Evolutionary conservation across 257 asterid species (phyloP), one percentile per base, ranked within the genome.

Genomic region (Verbena officinalis): DNA sequence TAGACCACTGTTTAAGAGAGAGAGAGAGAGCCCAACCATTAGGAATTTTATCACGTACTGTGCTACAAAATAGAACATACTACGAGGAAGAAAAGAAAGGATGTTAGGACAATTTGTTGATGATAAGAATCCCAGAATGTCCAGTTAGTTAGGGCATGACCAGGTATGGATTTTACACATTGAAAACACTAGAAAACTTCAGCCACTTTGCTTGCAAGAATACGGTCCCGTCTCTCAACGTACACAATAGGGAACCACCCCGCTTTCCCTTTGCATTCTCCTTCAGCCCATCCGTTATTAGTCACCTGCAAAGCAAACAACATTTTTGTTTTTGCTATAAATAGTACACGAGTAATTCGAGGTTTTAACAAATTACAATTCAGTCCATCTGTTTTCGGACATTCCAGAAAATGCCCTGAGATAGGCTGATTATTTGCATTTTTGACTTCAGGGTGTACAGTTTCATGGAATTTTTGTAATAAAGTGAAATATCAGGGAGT

Each of bases 271-370:
- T 74, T 82, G 92, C 95, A 86, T 77, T 86, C 95, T 9, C 95
- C 90, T 76, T 86, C 89, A 0, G 91, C 93, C 89, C 96, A 89
- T 1, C 96, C 96, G 61, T 84, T 80, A 79, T 79, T 79, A 1
- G 63, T 72, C 55, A 89, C 86, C 96, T 89, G 79, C 43, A 24
- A 70, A 54, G 30, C 16, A 33, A 52, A 49, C 27, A 13, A 1
- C n/a, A 45, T 36, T 65, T 6, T 27, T 15, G 22, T 65, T 10
- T 38, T 22, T 36, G 23, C 44, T 5, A 55, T 12, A 31, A 43
- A 46, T 1, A 7, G 10, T n/a, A n/a, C n/a, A n/a, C n/a, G n/a
- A n/a, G n/a, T n/a, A n/a, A n/a, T n/a, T n/a, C n/a, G n/a, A n/a
- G n/a, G n/a, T n/a, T n/a, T n/a, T n/a, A n/a, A n/a, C n/a, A n/a